Percentiles rank a stretch among this genome's conserved stretches.
Evolutionary conservation across 257 asterid species (phyloP).

Genomic region (Anisodus tanguticus): DNA sequence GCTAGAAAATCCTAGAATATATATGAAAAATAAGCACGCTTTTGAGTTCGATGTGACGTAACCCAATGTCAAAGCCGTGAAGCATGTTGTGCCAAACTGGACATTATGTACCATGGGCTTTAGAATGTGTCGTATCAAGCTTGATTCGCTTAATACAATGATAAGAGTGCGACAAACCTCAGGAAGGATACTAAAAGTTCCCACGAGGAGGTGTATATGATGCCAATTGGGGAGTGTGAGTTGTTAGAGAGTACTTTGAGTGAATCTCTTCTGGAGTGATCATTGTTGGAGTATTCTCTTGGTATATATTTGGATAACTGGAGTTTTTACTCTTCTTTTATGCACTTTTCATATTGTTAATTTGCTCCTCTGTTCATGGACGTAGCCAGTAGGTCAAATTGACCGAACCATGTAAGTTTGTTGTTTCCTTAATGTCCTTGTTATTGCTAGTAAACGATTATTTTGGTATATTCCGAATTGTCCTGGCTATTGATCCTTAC

Average conservation of each 20-base stretch:
- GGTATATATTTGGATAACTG: not conserved
- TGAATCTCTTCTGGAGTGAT: not conserved
- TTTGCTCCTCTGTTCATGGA: not conserved
- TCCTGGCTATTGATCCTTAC: not conserved
- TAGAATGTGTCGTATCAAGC: not conserved
- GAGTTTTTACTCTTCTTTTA: not conserved
- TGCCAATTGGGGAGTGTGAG: not conserved
- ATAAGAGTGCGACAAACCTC: not conserved
- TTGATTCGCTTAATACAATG: not conserved
- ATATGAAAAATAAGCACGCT: not conserved
- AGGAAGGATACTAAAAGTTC: not conserved
- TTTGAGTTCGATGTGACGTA: not conserved
- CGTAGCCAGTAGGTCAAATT: not conserved
- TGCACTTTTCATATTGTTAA: not conserved
- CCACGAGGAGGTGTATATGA: not conserved
- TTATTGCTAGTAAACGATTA: not conserved
- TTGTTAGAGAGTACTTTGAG: not conserved
- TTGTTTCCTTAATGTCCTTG: slow-evolving; percentile 8
- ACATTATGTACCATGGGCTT: not conserved
- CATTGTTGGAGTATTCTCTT: not conserved
- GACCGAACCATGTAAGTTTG: not conserved
- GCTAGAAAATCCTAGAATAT: not conserved
- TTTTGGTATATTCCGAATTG: not conserved
- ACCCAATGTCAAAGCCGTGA: not conserved
- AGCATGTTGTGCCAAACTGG: not conserved